Evolutionary conservation across 495 filamentous ascomycete species (phyloP).

Genomic region (Friedmanniomyces endolithicus): DNA sequence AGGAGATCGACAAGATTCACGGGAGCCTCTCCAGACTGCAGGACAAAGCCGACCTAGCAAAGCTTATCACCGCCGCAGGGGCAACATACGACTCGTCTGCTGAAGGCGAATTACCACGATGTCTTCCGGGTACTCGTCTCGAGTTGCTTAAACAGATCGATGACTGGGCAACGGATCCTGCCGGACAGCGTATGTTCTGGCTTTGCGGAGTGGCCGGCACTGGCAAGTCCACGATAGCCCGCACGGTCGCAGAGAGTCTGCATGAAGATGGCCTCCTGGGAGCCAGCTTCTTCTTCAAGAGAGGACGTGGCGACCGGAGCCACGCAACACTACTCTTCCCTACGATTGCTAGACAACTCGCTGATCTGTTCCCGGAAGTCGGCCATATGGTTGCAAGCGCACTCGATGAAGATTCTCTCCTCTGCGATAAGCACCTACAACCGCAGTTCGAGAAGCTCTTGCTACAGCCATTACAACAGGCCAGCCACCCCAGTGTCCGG

Average conservation of each 20-base stretch:
- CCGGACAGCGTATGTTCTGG: constrained; percentile 25
- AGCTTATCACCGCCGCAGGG: background rate
- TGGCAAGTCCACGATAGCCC: constrained; percentile 28
- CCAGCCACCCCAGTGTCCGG: background rate
- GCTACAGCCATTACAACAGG: background rate
- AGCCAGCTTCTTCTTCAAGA: constrained; percentile 28
- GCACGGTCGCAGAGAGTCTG: constrained; percentile 15
- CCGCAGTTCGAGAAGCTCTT: background rate
- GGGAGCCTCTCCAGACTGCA: no score
- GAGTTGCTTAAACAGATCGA: constrained; percentile 22
- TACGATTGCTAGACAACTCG: constrained; percentile 15
- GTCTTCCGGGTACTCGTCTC: constrained; percentile 19
- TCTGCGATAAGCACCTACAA: background rate
- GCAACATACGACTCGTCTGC: background rate
- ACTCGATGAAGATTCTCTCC: background rate
- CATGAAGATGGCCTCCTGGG: constrained; percentile 7
- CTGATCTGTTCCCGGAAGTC: background rate
- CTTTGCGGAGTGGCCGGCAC: constrained; percentile 26
- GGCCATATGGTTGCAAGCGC: background rate
- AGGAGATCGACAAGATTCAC: no score
- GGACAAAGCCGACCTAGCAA: no score
- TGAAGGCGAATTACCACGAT: constrained; percentile 3
- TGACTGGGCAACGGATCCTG: constrained; percentile 16
- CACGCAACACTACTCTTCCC: constrained; percentile 18
- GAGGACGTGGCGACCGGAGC: constrained; percentile 16